Evolutionary conservation across 208 protist genomes (phyloP).

Genomic region (Plasmodiophora brassicae): DNA sequence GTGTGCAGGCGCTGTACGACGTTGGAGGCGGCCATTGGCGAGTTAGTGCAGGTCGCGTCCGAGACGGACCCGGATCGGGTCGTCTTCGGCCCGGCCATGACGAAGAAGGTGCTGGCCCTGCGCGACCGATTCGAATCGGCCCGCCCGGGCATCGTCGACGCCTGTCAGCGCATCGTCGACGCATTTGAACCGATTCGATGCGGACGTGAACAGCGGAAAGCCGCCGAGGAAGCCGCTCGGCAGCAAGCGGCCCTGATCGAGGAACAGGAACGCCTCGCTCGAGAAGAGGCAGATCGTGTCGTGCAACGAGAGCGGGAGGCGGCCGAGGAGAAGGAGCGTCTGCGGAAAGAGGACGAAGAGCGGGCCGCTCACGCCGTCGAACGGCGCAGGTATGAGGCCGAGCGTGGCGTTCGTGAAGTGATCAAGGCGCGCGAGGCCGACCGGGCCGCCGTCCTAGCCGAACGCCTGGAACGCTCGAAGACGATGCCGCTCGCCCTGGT

Average conservation of each 20-base stretch:
- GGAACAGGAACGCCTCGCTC: neutral
- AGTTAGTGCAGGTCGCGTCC: neutral
- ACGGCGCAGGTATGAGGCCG: neutral
- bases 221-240: neutral
- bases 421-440: neutral
- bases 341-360: neutral
- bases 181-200: neutral
- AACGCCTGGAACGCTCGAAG: neutral
- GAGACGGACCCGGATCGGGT: conserved; percentile 5
- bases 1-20: neutral
- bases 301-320: neutral
- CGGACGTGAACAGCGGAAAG: neutral
- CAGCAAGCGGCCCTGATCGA: neutral
- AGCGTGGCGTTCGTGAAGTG: neutral
- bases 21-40: neutral
- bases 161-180: too few relatives aligned
- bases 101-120: neutral
- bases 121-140: too few relatives aligned
- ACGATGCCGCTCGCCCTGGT: neutral
- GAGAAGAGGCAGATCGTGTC: neutral
- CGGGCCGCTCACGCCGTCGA: neutral
- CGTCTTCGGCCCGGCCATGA: neutral
- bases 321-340: neutral
- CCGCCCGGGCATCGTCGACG: too few relatives aligned
- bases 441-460: neutral